phyloP scores from a whole-genome alignment of 2,329 filamentous ascomycete genomes.

The Tothia fuscella region DNA sequence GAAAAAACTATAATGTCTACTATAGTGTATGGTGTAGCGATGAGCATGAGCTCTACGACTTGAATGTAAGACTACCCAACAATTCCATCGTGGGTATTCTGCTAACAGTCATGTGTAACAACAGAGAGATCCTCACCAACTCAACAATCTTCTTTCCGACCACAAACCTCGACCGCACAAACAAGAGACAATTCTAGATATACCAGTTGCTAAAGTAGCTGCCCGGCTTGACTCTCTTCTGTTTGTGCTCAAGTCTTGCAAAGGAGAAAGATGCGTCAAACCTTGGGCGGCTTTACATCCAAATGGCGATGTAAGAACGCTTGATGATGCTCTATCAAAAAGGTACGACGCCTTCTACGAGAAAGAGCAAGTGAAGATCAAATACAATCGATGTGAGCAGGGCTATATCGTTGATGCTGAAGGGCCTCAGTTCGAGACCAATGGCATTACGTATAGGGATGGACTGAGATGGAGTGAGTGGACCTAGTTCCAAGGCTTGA shows the following conservation, averaged over 20 bases:
- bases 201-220: conserved; percentile 1
- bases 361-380: conserved; percentile 12
- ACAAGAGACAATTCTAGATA: background rate
- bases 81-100: background rate
- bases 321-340: conserved; percentile 18
- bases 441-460: conserved; percentile 11
- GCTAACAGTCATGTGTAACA: background rate
- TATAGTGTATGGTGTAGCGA: conserved; percentile 8
- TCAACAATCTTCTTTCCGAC: conserved; percentile 3
- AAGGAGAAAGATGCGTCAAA: conserved; percentile 16
- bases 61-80: background rate
- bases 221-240: conserved; percentile 22
- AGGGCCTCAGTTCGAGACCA: conserved; percentile 15
- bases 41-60: conserved; percentile 10
- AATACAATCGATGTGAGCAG: conserved; percentile 2
- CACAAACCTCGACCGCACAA: background rate
- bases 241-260: conserved; percentile 23
- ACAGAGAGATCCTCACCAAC: conserved; percentile 2
- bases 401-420: conserved; percentile 9
- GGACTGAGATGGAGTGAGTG: conserved; percentile 10
- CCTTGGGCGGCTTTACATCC: conserved; percentile 24
- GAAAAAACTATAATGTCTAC: conserved; percentile 1
- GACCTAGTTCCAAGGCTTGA: no score
- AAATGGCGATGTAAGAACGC: conserved; percentile 15
- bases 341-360: conserved; percentile 23